A percentile compares a stretch with the other conserved stretches of the same genome.
Conservation (phyloP, 2,329 filamentous ascomycete genomes). For the Fusarium austroafricanum region DNA sequence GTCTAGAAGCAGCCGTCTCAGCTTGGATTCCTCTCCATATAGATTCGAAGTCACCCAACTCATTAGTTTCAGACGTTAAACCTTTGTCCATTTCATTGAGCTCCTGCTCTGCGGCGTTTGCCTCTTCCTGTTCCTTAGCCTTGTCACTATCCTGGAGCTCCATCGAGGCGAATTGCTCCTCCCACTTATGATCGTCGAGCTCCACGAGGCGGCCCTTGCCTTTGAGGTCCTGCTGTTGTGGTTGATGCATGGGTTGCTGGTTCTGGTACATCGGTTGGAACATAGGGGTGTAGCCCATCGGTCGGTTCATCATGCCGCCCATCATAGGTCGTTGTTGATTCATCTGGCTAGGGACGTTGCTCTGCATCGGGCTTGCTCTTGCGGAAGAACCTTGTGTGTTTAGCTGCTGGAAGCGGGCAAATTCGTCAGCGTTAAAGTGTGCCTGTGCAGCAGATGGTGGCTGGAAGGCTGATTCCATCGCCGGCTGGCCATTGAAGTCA, state of each 20-base stretch:
- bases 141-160: slow-evolving; percentile 73
- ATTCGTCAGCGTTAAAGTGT: slow-evolving; percentile 85
- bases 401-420: slow-evolving; percentile 85
- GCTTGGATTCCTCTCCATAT: slow-evolving; percentile 87
- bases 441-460: slow-evolving; percentile 64
- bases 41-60: slow-evolving; percentile 89
- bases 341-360: slow-evolving; percentile 59
- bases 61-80: slow-evolving; percentile 76
- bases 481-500: slow-evolving; percentile 68
- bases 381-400: slow-evolving; percentile 66
- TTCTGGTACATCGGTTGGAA: slow-evolving; percentile 62
- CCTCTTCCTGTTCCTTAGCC: slow-evolving; percentile 69
- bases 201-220: slow-evolving; percentile 95
- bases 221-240: slow-evolving; percentile 67
- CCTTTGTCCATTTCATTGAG: slow-evolving; percentile 84
- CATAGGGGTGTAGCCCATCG: slow-evolving; percentile 67
- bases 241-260: slow-evolving; percentile 57
- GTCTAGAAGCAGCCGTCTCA: slow-evolving; percentile 76
- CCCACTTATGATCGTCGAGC: slow-evolving; percentile 93
- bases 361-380: slow-evolving; percentile 70
- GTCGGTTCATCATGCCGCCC: slow-evolving; percentile 63
- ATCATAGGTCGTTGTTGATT: slow-evolving; percentile 72
- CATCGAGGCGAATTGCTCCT: slow-evolving; percentile 93
- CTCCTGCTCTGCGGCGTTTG: slow-evolving; percentile 82
- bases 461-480: slow-evolving; percentile 79